Percentiles rank a stretch among this genome's conserved stretches.
These are phyloP conservation scores for Citrus maxima DNA, from an alignment of 345 rosid species.

Conservation along the genomic window DNA sequence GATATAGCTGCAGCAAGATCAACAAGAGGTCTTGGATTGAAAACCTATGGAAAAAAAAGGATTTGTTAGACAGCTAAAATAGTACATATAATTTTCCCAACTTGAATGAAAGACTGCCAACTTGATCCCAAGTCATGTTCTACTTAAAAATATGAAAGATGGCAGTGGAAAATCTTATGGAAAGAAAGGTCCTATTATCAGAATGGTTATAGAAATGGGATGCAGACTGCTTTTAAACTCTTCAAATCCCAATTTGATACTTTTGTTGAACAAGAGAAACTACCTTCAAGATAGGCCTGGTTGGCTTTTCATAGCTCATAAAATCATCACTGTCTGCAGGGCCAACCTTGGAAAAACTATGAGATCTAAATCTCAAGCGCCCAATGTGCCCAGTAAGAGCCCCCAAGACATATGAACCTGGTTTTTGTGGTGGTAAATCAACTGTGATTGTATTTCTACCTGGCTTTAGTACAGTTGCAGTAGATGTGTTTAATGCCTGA, in stretches of 20 bases:
- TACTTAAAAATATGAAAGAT: background rate
- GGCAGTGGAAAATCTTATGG: background rate
- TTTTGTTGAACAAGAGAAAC: conserved; percentile 15
- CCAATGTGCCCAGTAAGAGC: conserved; percentile 96
- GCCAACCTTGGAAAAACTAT: conserved; percentile 91
- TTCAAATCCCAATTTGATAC: background rate
- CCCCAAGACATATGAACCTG: conserved; percentile 93
- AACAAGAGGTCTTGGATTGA: conserved; percentile 88
- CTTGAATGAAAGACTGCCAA: background rate
- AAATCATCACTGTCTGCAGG: conserved; percentile 97
- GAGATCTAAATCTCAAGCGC: conserved; percentile 87
- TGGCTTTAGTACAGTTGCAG: conserved; percentile 68
- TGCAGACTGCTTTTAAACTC: background rate
- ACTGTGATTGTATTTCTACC: conserved; percentile 70
- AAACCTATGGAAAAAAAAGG: conserved; percentile 50
- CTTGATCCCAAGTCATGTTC: background rate
- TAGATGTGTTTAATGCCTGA: conserved; percentile 78
- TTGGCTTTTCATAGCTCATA: conserved; percentile 95
- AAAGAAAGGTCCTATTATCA: background rate
- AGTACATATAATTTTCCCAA: background rate
- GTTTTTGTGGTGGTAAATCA: conserved; percentile 84
- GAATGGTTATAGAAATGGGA: background rate
- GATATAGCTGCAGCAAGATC: conserved; percentile 89
- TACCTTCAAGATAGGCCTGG: conserved; percentile 90
- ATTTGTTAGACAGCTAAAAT: conserved; percentile 21